Percentiles rank a stretch among this genome's conserved stretches.
Evolutionary conservation across 805 yeast species (phyloP).

Genomic region (Saccharomycopsis vini): DNA sequence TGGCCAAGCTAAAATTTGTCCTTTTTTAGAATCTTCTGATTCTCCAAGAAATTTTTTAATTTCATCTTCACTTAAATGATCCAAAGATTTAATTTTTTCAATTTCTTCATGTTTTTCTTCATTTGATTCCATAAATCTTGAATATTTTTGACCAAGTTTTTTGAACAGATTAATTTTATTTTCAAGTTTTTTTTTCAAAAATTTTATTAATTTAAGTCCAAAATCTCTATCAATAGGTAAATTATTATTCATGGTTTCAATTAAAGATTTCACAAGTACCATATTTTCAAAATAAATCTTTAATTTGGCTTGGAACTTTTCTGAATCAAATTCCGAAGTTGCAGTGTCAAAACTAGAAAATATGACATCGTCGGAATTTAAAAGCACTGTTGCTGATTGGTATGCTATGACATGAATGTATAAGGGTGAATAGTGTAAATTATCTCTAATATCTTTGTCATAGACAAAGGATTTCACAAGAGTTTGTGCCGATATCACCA

Average conservation of each 20-base stretch:
- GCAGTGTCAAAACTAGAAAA: background rate
- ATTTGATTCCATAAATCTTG: constrained; percentile 21
- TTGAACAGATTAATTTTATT: constrained; percentile 23
- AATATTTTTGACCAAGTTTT: constrained; percentile 18
- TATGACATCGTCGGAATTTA: constrained; percentile 35
- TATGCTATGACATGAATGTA: constrained; percentile 66
- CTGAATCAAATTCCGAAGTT: no score
- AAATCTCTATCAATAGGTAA: constrained; percentile 46
- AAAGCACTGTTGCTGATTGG: constrained; percentile 50
- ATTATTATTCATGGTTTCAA: constrained; percentile 34
- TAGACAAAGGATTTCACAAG: constrained; percentile 49
- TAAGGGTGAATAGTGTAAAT: constrained; percentile 57
- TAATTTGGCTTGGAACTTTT: constrained; percentile 19
- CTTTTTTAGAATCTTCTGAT: constrained; percentile 22
- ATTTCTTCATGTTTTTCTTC: constrained; percentile 19
- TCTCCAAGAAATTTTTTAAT: constrained; percentile 16
- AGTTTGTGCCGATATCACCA: constrained; percentile 54
- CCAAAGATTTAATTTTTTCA: constrained; percentile 14
- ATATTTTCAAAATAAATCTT: constrained; percentile 30
- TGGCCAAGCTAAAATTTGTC: constrained; percentile 49
- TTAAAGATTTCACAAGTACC: constrained; percentile 35
- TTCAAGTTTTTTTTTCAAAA: constrained; percentile 24
- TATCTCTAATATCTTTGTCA: constrained; percentile 48
- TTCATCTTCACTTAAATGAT: constrained; percentile 21
- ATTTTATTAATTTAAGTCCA: constrained; percentile 34